Conservation (phyloP, 2,329 filamentous ascomycete species). For the Cladosporium sp. region DNA sequence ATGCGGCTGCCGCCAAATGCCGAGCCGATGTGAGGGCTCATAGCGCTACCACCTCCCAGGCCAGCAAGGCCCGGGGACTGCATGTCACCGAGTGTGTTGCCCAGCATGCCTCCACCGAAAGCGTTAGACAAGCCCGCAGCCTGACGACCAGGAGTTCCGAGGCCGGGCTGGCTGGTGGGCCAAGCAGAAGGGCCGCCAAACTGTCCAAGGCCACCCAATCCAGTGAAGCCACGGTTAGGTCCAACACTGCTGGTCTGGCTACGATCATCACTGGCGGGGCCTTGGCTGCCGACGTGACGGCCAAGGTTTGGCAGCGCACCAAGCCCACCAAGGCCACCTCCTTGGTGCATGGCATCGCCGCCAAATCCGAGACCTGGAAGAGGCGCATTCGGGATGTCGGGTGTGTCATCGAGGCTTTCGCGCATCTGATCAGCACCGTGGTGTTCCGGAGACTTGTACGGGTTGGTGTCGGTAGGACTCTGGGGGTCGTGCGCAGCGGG, state of each 20-base stretch:
- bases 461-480: conserved; percentile 93
- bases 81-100: conserved; percentile 67
- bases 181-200: conserved; percentile 51
- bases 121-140: conserved; percentile 46
- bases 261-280: conserved; percentile 70
- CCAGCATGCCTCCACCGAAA: conserved; percentile 54
- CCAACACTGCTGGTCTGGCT: conserved; percentile 90
- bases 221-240: conserved; percentile 65
- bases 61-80: conserved; percentile 69
- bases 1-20: conserved; percentile 44
- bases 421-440: conserved; percentile 58
- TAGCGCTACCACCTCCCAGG: conserved; percentile 52
- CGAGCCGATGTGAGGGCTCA: conserved; percentile 50
- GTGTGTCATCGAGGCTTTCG: conserved; percentile 31
- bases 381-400: conserved; percentile 34
- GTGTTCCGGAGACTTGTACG: conserved; percentile 84
- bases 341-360: conserved; percentile 20
- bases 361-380: conserved; percentile 46
- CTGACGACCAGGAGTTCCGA: conserved; percentile 68
- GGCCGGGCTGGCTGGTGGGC: conserved; percentile 60
- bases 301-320: conserved; percentile 31
- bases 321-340: conserved; percentile 31
- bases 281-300: conserved; percentile 39
- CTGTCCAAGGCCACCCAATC: conserved; percentile 50
- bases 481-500: conserved; percentile 60